These are phyloP conservation scores for Cryptococcus hybrid DNA, from an alignment of 1,284 basidiomycete genomes.

Conservation along the genomic window DNA sequence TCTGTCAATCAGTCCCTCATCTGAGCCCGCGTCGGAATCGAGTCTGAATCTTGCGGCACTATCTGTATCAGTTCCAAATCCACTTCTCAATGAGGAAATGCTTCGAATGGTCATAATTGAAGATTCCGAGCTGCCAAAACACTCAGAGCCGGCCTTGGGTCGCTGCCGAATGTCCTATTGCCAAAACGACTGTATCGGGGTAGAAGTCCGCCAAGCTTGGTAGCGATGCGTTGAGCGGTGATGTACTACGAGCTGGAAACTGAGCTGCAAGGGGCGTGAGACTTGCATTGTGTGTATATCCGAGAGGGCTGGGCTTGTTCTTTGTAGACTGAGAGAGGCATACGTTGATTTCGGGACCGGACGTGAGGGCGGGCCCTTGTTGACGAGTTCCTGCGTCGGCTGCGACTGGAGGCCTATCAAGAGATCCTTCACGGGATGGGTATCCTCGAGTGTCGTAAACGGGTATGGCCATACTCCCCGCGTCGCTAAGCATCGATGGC, in stretches of 20 bases:
- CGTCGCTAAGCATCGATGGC: neutral
- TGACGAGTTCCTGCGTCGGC: no score
- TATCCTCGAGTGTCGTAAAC: neutral
- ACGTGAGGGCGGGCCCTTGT: neutral
- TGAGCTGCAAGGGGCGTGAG: neutral
- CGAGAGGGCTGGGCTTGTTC: neutral
- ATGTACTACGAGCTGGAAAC: neutral
- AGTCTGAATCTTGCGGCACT: neutral
- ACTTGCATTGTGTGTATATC: neutral
- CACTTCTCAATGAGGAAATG: neutral
- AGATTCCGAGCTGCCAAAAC: neutral
- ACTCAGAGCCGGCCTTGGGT: neutral
- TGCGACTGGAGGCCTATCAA: no score
- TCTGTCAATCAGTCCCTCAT: neutral
- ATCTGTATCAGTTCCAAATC: neutral
- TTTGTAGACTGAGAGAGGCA: neutral
- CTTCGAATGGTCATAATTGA: neutral
- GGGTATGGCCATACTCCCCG: neutral
- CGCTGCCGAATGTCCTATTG: neutral
- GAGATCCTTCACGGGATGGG: neutral
- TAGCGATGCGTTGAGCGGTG: neutral
- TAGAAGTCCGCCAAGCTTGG: neutral
- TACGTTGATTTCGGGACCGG: neutral
- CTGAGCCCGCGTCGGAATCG: neutral
- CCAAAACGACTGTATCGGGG: neutral